Conservation (phyloP, 306 rosid genomes). For the Dryas drummondii region DNA sequence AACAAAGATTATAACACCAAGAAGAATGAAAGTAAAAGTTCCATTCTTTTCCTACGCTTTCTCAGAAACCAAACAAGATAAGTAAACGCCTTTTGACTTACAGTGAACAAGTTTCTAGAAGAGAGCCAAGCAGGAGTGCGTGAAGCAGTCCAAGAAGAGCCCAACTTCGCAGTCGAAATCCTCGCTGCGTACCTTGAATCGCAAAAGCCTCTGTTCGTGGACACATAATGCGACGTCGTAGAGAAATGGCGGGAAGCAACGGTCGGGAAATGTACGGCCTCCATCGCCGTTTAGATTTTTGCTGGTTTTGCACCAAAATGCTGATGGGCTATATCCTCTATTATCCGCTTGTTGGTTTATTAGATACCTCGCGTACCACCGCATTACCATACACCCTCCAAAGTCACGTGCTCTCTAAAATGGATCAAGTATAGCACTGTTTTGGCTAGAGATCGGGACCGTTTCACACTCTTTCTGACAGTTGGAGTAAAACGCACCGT, state of each 20-base stretch:
- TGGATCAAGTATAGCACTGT: no score
- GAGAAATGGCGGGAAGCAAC: constrained; percentile 72
- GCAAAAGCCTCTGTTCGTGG: constrained; percentile 28
- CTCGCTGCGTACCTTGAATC: constrained; percentile 26
- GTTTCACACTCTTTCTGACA: no score
- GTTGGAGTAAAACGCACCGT: no score
- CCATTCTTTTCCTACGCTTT: not conserved
- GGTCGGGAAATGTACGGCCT: constrained; percentile 59
- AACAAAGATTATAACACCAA: not conserved
- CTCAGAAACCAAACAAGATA: constrained; percentile 6
- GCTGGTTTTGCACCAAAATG: not conserved
- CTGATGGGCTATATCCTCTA: constrained; percentile 5
- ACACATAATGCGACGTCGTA: constrained; percentile 36
- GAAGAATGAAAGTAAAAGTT: not conserved
- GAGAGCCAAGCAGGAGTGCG: constrained; percentile 45
- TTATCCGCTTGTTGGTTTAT: constrained; percentile 3
- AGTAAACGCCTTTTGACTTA: constrained; percentile 30
- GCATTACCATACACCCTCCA: not conserved
- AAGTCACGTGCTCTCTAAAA: no score
- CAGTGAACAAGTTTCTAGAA: constrained; percentile 67
- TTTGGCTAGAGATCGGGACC: no score
- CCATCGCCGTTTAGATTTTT: constrained; percentile 42
- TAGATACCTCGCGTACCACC: not conserved
- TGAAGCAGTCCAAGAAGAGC: constrained; percentile 47
- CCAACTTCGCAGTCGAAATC: constrained; percentile 33